Conservation (phyloP, 2,329 filamentous ascomycete genomes). For the Diaporthe sp. region DNA sequence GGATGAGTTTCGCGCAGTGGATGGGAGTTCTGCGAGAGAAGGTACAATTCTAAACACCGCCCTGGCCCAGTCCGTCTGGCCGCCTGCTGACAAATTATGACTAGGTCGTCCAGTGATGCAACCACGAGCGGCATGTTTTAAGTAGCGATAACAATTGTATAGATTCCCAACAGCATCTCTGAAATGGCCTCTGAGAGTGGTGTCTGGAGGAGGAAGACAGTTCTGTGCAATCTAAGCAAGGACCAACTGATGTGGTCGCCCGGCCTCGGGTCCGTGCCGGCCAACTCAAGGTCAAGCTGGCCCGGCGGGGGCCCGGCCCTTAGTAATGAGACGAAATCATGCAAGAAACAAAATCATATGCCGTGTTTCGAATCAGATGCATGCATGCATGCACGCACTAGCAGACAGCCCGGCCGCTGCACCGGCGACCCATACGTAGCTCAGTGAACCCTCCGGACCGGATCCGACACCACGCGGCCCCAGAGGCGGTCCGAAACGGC, state of each 20-base stretch:
- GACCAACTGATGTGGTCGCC: not conserved
- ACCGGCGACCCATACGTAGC: conserved; percentile 12
- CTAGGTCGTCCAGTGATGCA: conserved; percentile 40
- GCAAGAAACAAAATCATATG: conserved; percentile 21
- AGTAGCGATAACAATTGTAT: conserved; percentile 39
- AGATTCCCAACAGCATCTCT: conserved; percentile 30
- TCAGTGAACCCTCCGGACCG: conserved; percentile 5
- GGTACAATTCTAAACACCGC: conserved; percentile 64
- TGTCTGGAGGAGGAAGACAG: not conserved
- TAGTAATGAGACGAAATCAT: conserved; percentile 28
- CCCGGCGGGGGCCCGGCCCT: not conserved
- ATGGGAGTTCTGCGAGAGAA: conserved; percentile 94
- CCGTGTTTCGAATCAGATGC: conserved; percentile 25
- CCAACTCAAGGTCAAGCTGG: conserved; percentile 11
- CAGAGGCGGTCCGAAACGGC: not conserved
- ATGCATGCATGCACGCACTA: not conserved
- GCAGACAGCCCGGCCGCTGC: conserved; percentile 2
- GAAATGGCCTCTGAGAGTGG: not conserved
- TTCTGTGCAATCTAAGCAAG: conserved; percentile 19
- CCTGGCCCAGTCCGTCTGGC: not conserved
- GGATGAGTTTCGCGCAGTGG: conserved; percentile 93
- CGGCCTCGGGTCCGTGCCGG: conserved; percentile 15
- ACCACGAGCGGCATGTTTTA: conserved; percentile 21
- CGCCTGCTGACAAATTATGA: conserved; percentile 20
- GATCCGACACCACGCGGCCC: conserved; percentile 2